A percentile compares a stretch with the other conserved stretches of the same genome.
These are phyloP conservation scores for Mycena capillaripes DNA, from an alignment of 768 basidiomycete species.

Conservation along the genomic window DNA sequence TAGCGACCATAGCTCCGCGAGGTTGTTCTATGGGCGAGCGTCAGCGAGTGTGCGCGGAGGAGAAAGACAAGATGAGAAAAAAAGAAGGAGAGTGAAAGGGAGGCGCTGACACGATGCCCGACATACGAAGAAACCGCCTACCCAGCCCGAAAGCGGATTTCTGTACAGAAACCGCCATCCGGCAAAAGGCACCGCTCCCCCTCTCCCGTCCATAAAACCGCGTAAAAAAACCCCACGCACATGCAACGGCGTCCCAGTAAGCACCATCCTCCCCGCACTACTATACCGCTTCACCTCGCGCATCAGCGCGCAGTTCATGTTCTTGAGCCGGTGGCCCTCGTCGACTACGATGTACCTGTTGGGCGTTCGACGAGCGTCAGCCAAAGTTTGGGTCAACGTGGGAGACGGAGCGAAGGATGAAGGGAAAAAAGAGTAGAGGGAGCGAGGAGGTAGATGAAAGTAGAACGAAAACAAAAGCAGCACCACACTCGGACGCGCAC, in stretches of 20 bases:
- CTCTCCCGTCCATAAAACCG: no score
- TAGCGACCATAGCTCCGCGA: constrained; percentile 94
- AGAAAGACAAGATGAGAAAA: neutral
- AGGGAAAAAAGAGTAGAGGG: constrained; percentile 33
- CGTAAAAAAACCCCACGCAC: constrained; percentile 65
- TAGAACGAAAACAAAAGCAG: neutral
- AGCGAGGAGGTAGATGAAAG: constrained; percentile 6
- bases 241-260: constrained; percentile 97
- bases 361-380: neutral
- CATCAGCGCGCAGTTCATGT: constrained; percentile 92
- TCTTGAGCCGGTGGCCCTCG: constrained; percentile 96
- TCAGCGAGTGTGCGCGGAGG: constrained; percentile 1
- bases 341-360: constrained; percentile 97
- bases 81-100: constrained; percentile 11
- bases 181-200: no score
- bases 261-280: constrained; percentile 89
- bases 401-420: constrained; percentile 27
- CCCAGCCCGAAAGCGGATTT: no score
- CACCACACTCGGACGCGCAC: no score
- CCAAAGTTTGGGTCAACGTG: neutral
- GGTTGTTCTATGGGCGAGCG: constrained; percentile 82
- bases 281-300: constrained; percentile 90
- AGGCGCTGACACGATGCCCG: no score
- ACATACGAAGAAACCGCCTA: no score
- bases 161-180: no score